Evolutionary conservation across 2,329 filamentous ascomycete species (phyloP).

Genomic region (Parascedosporium putredinis): DNA sequence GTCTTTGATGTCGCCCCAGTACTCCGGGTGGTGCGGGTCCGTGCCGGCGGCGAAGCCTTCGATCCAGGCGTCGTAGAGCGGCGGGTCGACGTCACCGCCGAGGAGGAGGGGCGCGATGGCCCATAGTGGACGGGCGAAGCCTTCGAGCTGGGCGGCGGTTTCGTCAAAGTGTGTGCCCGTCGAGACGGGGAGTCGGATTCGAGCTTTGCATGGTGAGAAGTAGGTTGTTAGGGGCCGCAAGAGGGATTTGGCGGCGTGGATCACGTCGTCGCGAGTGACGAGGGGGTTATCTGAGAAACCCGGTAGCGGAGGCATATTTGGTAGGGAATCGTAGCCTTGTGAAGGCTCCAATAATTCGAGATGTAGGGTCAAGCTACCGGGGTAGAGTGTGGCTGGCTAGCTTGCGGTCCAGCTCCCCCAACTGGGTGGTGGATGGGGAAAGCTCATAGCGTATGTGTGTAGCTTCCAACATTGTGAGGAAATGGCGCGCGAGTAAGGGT

Average conservation of each 20-base stretch:
- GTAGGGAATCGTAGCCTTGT: no score
- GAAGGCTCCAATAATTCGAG: no score
- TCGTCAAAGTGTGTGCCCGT: constrained; percentile 34
- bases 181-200: constrained; percentile 24
- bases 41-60: constrained; percentile 21
- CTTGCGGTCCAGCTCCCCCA: no score
- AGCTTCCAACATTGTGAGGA: no score
- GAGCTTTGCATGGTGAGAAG: constrained; percentile 23
- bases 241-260: constrained; percentile 23
- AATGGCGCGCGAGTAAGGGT: no score
- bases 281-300: constrained; percentile 33
- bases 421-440: no score
- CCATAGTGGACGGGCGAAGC: constrained; percentile 30
- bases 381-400: no score
- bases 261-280: constrained; percentile 22
- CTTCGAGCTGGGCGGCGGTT: constrained; percentile 32
- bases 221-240: constrained; percentile 22
- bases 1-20: constrained; percentile 35
- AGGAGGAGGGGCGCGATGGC: constrained; percentile 30
- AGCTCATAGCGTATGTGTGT: no score
- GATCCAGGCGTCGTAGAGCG: constrained; percentile 17
- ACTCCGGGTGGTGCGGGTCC: constrained; percentile 24
- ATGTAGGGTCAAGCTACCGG: no score
- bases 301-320: constrained; percentile 25
- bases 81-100: constrained; percentile 17